Evolutionary conservation across 2,329 filamentous ascomycete genomes (phyloP).

Genomic region (Macrophomina tecta): DNA sequence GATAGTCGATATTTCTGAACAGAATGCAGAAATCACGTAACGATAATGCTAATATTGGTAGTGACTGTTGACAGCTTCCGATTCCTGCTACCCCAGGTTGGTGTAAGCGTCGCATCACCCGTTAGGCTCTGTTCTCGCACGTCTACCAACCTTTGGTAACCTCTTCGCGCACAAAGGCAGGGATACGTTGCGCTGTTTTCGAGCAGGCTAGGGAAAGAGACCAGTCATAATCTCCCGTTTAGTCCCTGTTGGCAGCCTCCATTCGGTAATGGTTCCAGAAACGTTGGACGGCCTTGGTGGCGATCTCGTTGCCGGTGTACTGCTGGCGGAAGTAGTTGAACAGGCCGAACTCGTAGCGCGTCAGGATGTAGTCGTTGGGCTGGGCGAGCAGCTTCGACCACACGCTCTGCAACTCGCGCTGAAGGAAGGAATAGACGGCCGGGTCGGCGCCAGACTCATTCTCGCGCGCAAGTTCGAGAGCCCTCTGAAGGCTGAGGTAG

Average conservation of each 20-base stretch:
- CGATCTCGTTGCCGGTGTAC: conserved; percentile 61
- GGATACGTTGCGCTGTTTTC: conserved; percentile 8
- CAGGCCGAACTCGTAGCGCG: conserved; percentile 77
- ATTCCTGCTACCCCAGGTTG: too few species aligned
- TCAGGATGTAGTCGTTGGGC: conserved; percentile 75
- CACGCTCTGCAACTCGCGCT: conserved; percentile 62
- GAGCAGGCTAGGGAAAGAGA: conserved; percentile 13
- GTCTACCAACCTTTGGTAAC: not conserved
- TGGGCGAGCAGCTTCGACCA: conserved; percentile 71
- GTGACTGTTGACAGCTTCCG: too few species aligned
- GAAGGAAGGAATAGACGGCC: conserved; percentile 68
- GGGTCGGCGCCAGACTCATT: conserved; percentile 71
- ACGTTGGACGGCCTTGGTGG: conserved; percentile 60
- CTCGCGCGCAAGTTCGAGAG: conserved; percentile 78
- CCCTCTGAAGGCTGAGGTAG: conserved; percentile 64
- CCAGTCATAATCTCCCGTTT: conserved; percentile 17
- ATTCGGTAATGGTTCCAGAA: conserved; percentile 60
- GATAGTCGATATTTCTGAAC: too few species aligned
- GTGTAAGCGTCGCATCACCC: too few species aligned
- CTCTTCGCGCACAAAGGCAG: conserved; percentile 1
- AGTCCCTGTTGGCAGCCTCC: conserved; percentile 9
- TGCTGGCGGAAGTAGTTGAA: conserved; percentile 83
- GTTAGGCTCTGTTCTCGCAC: not conserved
- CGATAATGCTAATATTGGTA: too few species aligned
- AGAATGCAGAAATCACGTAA: too few species aligned